phyloP scores from a whole-genome alignment of 2,329 filamentous ascomycete genomes.

The Aspergillus amoenus region DNA sequence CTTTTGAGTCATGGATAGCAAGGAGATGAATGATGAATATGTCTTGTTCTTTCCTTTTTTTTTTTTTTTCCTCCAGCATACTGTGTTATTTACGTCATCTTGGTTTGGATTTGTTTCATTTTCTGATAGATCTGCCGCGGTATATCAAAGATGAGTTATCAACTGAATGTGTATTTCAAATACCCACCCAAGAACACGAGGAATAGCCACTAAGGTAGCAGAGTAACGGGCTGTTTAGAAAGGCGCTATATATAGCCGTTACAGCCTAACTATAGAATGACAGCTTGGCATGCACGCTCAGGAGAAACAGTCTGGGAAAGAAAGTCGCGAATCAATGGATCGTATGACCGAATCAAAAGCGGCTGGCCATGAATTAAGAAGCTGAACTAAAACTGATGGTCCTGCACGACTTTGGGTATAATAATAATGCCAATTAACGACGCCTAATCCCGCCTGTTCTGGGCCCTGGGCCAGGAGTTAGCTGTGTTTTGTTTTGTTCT shows the following conservation, averaged over 20 bases:
- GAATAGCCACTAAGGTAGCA: background rate
- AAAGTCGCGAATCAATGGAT: background rate
- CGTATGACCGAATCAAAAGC: background rate
- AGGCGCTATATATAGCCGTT: slow-evolving; percentile 1
- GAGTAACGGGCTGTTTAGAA: no score
- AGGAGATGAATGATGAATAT: slow-evolving; percentile 5
- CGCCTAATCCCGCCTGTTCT: background rate
- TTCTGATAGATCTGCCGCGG: slow-evolving; percentile 1
- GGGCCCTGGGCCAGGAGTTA: background rate
- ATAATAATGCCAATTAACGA: no score
- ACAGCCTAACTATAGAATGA: background rate
- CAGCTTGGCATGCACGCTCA: background rate
- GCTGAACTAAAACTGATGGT: background rate
- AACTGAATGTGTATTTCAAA: background rate
- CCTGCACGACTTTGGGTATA: background rate
- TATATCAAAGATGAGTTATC: background rate
- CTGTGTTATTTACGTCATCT: slow-evolving; percentile 2
- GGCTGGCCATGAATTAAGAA: background rate
- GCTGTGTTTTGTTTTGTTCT: background rate
- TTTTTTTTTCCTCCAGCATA: background rate
- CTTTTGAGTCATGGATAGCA: background rate
- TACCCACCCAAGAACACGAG: background rate
- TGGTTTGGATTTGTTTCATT: background rate
- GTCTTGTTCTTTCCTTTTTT: background rate
- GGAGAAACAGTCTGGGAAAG: background rate